phyloP scores from a whole-genome alignment of 2,329 filamentous ascomycete genomes.

The Coleophoma crateriformis region DNA sequence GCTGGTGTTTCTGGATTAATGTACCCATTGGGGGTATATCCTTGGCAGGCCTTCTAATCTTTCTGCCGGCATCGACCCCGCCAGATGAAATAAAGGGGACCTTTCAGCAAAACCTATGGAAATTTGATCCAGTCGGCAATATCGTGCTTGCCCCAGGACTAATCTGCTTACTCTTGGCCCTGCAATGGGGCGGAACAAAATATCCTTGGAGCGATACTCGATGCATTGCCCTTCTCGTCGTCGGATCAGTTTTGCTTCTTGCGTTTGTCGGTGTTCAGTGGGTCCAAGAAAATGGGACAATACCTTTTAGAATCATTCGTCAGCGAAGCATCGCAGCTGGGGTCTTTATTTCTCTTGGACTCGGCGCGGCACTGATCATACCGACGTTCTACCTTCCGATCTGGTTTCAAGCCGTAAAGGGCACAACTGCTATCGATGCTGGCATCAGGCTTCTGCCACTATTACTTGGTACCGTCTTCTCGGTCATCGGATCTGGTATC shows the following conservation, averaged over 20 bases:
- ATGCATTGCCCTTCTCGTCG: constrained; percentile 33
- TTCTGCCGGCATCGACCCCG: constrained; percentile 43
- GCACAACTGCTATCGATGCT: neutral
- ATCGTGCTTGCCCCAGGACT: constrained; percentile 33
- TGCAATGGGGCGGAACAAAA: constrained; percentile 36
- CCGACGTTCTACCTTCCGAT: constrained; percentile 11
- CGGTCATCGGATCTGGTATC: constrained; percentile 17
- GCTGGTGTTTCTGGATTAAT: constrained; percentile 21
- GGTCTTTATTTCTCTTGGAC: constrained; percentile 20
- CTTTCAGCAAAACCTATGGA: constrained; percentile 28
- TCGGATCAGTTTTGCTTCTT: constrained; percentile 14
- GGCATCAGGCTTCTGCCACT: constrained; percentile 1
- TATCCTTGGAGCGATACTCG: constrained; percentile 32
- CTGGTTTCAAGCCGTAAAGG: constrained; percentile 4
- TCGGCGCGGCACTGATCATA: constrained; percentile 20
- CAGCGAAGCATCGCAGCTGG: constrained; percentile 25
- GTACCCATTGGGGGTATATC: constrained; percentile 47
- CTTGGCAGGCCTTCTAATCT: constrained; percentile 50
- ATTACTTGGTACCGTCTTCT: constrained; percentile 13
- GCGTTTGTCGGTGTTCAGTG: constrained; percentile 28
- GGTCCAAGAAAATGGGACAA: constrained; percentile 31
- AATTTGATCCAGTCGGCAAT: constrained; percentile 38
- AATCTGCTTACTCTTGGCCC: constrained; percentile 32
- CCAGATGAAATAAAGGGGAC: constrained; percentile 50
- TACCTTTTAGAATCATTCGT: constrained; percentile 28